Evolutionary conservation across 805 yeast genomes (phyloP).

Genomic region (Teunomyces cretensis): DNA sequence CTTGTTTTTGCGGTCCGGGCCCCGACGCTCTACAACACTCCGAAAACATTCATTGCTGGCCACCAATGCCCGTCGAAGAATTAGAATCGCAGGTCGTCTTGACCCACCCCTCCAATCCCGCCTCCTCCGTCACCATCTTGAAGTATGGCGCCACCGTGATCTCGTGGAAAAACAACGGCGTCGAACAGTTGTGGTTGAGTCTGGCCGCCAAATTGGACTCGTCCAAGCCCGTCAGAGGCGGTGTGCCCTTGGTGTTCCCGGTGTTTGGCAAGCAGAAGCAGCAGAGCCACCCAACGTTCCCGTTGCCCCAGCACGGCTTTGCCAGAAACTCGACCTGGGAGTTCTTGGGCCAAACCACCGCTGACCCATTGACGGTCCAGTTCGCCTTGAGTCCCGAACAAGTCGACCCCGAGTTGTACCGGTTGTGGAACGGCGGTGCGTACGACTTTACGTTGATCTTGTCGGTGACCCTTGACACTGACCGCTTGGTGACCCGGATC

Average conservation of each 20-base stretch:
- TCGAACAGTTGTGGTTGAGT: conserved; percentile 83
- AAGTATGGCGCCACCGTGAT: conserved; percentile 86
- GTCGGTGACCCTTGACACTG: conserved; percentile 44
- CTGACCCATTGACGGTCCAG: conserved; percentile 68
- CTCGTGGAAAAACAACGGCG: conserved; percentile 71
- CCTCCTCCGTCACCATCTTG: conserved; percentile 65
- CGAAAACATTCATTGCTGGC: background rate
- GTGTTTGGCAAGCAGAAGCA: conserved; percentile 73
- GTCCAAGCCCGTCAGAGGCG: conserved; percentile 92
- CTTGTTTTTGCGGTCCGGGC: no score
- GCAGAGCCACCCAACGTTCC: conserved; percentile 51
- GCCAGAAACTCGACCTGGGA: conserved; percentile 93
- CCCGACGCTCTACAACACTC: background rate
- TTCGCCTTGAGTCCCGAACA: conserved; percentile 89
- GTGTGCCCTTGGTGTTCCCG: conserved; percentile 95
- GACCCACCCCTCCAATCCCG: conserved; percentile 50
- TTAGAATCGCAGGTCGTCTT: conserved; percentile 61
- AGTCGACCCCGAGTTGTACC: conserved; percentile 58
- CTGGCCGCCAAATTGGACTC: conserved; percentile 85
- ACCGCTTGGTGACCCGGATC: conserved; percentile 63
- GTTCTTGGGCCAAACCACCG: conserved; percentile 79
- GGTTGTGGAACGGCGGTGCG: conserved; percentile 51
- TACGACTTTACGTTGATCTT: conserved; percentile 62
- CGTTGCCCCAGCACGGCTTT: conserved; percentile 94
- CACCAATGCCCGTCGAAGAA: conserved; percentile 63